Evolutionary conservation across 2,329 filamentous ascomycete genomes (phyloP).

Genomic region (Lasiodiplodia sp.): DNA sequence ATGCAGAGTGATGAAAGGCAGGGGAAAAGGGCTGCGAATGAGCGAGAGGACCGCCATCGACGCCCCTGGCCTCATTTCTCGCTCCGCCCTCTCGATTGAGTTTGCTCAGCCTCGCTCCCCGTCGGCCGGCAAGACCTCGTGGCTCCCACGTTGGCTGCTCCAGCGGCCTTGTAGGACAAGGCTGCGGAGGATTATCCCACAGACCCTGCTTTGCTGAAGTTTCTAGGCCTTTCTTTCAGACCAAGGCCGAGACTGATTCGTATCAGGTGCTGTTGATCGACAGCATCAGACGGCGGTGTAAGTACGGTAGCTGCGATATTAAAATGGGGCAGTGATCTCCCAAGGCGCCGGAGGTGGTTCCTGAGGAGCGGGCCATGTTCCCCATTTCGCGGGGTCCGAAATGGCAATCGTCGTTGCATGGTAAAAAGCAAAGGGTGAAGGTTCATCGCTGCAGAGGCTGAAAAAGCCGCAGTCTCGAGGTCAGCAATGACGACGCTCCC

Average conservation of each 20-base stretch:
- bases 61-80: not conserved
- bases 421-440: not conserved
- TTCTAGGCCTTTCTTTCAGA: too few relatives aligned
- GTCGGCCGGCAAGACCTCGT: conserved; percentile 9
- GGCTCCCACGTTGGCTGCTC: conserved; percentile 18
- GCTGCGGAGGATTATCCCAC: too few relatives aligned
- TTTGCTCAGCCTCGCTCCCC: not conserved
- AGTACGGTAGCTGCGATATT: too few relatives aligned
- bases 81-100: too few relatives aligned
- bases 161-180: too few relatives aligned
- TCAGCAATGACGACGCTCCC: not conserved
- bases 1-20: not conserved
- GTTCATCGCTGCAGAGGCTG: not conserved
- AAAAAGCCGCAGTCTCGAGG: not conserved
- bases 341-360: not conserved
- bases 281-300: too few relatives aligned
- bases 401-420: not conserved
- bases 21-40: not conserved
- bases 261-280: too few relatives aligned
- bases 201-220: not conserved
- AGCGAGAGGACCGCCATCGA: not conserved
- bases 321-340: too few relatives aligned
- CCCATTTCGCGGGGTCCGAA: not conserved
- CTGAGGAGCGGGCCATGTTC: not conserved
- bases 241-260: too few relatives aligned